Base-by-base conservation (phyloP, 192 early-diverging fungal genomes). In the Dissophora globulifera region DNA sequence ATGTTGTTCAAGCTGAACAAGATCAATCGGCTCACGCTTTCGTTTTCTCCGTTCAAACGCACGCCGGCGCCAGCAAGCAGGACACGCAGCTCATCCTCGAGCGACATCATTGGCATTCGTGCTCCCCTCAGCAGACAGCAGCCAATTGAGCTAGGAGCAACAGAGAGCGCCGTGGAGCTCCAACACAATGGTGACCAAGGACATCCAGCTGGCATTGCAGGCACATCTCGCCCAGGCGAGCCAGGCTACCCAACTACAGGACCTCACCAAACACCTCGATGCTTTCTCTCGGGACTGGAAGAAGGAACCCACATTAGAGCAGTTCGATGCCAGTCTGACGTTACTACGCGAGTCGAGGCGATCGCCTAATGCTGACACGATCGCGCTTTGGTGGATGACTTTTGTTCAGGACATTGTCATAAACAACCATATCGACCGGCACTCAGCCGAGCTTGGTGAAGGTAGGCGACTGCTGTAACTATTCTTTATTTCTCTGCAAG, bases 271-370 rank as follows among this genome's bases (percentile, higher is more conserved):
- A 10, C 72, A 76, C 58, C 64, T 76, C 17, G 46, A 50, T 11
- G 51, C 57, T 25, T 76, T 76, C 23, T 41, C 72, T 41, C 63
- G 72, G 17, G 72, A 66, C 23, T 76, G 72, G 72, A 66, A 62
- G 41, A 43, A 62, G 51, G 72, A 66, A 40, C 72, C 72, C 4
- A 55, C 58, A 9, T 47, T 76, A 4, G 58, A 67, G 20, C 72
- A 76, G 32, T 60, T 76, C 35, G 72, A 67, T 35, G 41, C 62
- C 15, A 51, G 50, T 2, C 31, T 76, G 22, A 45, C 50, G 15
- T 35, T 76, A 11, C 32, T 76, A 26, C 58, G 51, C 20, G 58
- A 62, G 16, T 32, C 50, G 8, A 60, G 19, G 33, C 23, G 43
- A 50, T 50, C 50, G 5, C 22, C 23, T 12, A 55, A 26, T 38